Percentiles rank a stretch among this genome's conserved stretches.
Evolutionary conservation across 2,329 filamentous ascomycete species (phyloP).

Genomic region (Ramularia endophylla): DNA sequence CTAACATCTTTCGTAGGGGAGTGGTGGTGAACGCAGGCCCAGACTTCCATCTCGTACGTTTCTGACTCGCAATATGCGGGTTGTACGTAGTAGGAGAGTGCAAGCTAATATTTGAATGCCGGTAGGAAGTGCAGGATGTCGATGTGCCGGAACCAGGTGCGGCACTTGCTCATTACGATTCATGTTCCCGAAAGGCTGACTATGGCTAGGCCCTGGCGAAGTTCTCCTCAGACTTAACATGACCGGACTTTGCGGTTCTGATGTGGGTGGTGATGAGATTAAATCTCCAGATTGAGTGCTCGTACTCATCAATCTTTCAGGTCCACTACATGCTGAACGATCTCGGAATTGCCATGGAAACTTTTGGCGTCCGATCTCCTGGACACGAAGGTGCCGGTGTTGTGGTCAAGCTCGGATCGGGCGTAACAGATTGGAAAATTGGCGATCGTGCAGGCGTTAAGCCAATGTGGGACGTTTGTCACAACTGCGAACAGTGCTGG

Average conservation of each 20-base stretch:
- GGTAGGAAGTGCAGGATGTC: constrained; percentile 39
- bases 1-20: too few relatives aligned
- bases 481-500: constrained; percentile 45
- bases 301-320: too few relatives aligned
- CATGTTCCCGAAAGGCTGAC: neutral
- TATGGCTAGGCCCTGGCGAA: constrained; percentile 40
- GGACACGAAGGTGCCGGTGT: constrained; percentile 51
- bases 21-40: constrained; percentile 41
- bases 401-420: constrained; percentile 49
- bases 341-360: constrained; percentile 41
- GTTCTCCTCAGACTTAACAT: constrained; percentile 52
- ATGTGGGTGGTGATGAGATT: too few relatives aligned
- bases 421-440: constrained; percentile 48
- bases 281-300: too few relatives aligned
- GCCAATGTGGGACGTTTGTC: constrained; percentile 47
- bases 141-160: constrained; percentile 45
- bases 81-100: too few relatives aligned
- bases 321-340: constrained; percentile 53
- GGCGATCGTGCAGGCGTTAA: constrained; percentile 48
- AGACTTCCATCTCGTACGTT: constrained; percentile 35
- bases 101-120: too few relatives aligned
- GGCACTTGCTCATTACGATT: neutral
- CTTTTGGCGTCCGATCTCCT: constrained; percentile 25
- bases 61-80: too few relatives aligned
- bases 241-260: constrained; percentile 53